Percentiles rank a stretch among this genome's conserved stretches.
These are phyloP conservation scores for Leccinum proximum DNA, from an alignment of 1,284 basidiomycete genomes.

Conservation along the genomic window DNA sequence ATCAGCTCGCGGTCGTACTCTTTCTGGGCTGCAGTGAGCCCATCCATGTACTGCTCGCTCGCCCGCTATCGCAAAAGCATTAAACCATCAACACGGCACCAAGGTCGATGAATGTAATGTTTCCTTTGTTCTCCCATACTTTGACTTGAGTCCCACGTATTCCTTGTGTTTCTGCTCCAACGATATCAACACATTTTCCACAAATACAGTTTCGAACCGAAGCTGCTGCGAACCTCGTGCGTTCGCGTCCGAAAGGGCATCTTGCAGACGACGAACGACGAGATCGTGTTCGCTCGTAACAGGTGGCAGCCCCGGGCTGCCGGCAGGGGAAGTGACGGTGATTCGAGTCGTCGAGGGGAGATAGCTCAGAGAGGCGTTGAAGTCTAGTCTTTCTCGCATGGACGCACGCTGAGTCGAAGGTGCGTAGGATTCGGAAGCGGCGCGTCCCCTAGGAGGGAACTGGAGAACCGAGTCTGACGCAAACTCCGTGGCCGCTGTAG, in stretches of 20 bases:
- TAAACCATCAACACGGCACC: constrained; percentile 1
- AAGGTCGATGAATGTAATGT: neutral
- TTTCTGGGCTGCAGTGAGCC: constrained; percentile 87
- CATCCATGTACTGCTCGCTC: constrained; percentile 91
- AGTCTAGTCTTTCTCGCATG: constrained; percentile 19
- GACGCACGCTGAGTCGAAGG: constrained; percentile 4
- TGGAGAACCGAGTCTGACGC: constrained; percentile 15
- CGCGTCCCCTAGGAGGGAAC: constrained; percentile 18
- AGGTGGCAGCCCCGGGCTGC: constrained; percentile 27
- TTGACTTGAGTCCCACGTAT: constrained; percentile 66
- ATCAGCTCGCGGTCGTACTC: constrained; percentile 93
- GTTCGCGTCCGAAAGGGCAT: constrained; percentile 61
- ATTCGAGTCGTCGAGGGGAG: constrained; percentile 32
- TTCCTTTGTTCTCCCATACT: constrained; percentile 88
- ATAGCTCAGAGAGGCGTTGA: constrained; percentile 19
- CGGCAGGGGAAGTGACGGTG: constrained; percentile 43
- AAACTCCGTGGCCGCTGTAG: constrained; percentile 13
- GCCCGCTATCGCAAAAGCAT: constrained; percentile 53
- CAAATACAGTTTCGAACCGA: constrained; percentile 70
- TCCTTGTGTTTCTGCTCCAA: constrained; percentile 69
- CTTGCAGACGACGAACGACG: constrained; percentile 51
- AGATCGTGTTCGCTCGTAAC: constrained; percentile 42
- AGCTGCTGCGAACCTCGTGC: constrained; percentile 63
- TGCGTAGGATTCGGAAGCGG: constrained; percentile 24
- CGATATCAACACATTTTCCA: constrained; percentile 70